phyloP scores from a whole-genome alignment of 2,329 filamentous ascomycete species.

The Hymenoscyphus scutula region DNA sequence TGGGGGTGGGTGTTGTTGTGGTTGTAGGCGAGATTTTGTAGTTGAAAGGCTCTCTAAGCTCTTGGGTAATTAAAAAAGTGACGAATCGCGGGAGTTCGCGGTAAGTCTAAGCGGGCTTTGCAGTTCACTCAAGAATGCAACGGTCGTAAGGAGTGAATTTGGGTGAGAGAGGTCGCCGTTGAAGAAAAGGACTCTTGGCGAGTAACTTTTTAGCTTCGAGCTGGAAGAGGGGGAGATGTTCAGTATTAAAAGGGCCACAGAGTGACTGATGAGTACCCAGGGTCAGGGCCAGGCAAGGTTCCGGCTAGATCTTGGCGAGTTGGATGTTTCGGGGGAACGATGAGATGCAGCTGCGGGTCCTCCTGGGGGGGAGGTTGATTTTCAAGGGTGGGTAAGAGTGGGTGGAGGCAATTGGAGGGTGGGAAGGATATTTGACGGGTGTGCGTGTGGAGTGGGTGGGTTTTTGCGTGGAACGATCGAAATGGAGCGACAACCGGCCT shows the following conservation, averaged over 20 bases:
- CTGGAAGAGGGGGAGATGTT: not conserved
- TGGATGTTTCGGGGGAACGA: not conserved
- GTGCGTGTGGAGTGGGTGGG: not conserved
- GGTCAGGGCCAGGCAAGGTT: no score
- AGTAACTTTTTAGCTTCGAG: not conserved
- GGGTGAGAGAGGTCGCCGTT: slow-evolving; percentile 9
- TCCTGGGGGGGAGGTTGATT: not conserved
- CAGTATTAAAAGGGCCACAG: slow-evolving; percentile 4
- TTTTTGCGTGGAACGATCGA: not conserved
- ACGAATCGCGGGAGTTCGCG: not conserved
- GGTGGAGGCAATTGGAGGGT: not conserved
- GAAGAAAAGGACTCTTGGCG: slow-evolving; percentile 11
- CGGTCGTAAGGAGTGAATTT: slow-evolving; percentile 8
- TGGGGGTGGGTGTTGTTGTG: not conserved
- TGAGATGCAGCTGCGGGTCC: not conserved
- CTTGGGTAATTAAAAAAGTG: not conserved
- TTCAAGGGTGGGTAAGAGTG: not conserved
- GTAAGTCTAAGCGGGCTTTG: slow-evolving; percentile 3
- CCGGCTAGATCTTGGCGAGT: not conserved
- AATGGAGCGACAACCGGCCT: not conserved
- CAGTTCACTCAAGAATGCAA: slow-evolving; percentile 13
- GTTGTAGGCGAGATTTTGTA: not conserved
- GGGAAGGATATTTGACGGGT: slow-evolving; percentile 5
- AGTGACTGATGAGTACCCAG: not conserved
- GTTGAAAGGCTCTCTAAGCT: not conserved